These are phyloP conservation scores for Delphinella strobiligena DNA, from an alignment of 2,329 filamentous ascomycete genomes.

Conservation along the genomic window DNA sequence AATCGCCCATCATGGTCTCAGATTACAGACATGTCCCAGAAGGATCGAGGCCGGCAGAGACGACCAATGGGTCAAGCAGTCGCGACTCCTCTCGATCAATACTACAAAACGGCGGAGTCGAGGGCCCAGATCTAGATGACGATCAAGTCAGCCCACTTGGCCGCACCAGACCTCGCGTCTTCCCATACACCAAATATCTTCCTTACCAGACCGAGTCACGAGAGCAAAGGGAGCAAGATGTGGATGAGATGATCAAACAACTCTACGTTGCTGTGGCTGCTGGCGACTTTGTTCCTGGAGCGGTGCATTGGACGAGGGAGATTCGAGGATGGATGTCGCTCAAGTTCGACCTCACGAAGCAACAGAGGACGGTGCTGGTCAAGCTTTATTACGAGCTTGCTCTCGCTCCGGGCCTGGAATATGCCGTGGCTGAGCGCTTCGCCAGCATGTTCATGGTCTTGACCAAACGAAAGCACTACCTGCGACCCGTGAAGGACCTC, in stretches of 20 bases:
- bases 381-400: constrained; percentile 90
- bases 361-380: constrained; percentile 70
- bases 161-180: constrained; percentile 69
- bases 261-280: constrained; percentile 85
- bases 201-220: constrained; percentile 83
- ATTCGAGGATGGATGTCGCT: constrained; percentile 88
- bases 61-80: background rate
- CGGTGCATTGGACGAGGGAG: constrained; percentile 94
- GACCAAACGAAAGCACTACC: constrained; percentile 96
- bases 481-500: constrained; percentile 83
- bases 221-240: constrained; percentile 59
- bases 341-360: constrained; percentile 90
- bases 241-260: constrained; percentile 82
- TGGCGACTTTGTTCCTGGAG: constrained; percentile 87
- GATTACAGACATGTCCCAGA: too few species aligned
- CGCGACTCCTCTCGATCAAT: background rate
- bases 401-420: constrained; percentile 79
- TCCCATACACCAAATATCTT: constrained; percentile 81
- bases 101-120: too few species aligned
- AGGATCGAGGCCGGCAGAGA: background rate
- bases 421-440: constrained; percentile 73
- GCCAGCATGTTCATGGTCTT: constrained; percentile 92
- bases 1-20: too few species aligned
- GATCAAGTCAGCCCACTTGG: constrained; percentile 45
- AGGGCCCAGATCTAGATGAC: constrained; percentile 43